These are phyloP conservation scores for Auriscalpium vulgare DNA, from an alignment of 768 basidiomycete species.

Conservation along the genomic window DNA sequence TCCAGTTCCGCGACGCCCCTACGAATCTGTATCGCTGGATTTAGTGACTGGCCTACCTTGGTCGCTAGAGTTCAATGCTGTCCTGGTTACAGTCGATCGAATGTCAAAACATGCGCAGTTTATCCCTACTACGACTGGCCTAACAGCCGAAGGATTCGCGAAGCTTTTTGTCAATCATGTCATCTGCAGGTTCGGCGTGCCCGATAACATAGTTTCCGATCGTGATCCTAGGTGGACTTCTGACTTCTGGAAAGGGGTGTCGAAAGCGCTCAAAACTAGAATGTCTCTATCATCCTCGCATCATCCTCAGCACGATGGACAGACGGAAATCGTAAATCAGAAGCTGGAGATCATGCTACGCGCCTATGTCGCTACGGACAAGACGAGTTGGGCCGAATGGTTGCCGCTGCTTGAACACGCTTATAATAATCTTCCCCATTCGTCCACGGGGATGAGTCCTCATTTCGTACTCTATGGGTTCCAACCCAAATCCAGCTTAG, in stretches of 20 bases:
- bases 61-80: slow-evolving; percentile 3
- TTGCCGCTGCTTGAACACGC: neutral
- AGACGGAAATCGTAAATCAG: too few relatives aligned
- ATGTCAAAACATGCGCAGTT: slow-evolving; percentile 25
- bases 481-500: too few relatives aligned
- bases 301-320: too few relatives aligned
- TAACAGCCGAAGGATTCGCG: slow-evolving; percentile 5
- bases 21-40: too few relatives aligned
- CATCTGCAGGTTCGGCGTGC: neutral
- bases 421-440: slow-evolving; percentile 12
- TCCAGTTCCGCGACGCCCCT: too few relatives aligned
- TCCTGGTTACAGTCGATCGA: slow-evolving; percentile 13
- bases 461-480: too few relatives aligned
- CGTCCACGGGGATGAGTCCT: slow-evolving; percentile 10
- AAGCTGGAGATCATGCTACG: slow-evolving; percentile 9
- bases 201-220: slow-evolving; percentile 5
- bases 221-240: too few relatives aligned
- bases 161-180: slow-evolving; percentile 4
- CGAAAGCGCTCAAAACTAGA: too few relatives aligned
- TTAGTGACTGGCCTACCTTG: slow-evolving; percentile 5
- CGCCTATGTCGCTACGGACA: slow-evolving; percentile 7
- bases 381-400: neutral
- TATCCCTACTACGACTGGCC: slow-evolving; percentile 14
- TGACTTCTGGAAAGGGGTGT: too few relatives aligned
- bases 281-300: too few relatives aligned